Percentiles rank a stretch among this genome's conserved stretches.
Conservation (phyloP, 257 asterid genomes). For the Forsythia suspensa region DNA sequence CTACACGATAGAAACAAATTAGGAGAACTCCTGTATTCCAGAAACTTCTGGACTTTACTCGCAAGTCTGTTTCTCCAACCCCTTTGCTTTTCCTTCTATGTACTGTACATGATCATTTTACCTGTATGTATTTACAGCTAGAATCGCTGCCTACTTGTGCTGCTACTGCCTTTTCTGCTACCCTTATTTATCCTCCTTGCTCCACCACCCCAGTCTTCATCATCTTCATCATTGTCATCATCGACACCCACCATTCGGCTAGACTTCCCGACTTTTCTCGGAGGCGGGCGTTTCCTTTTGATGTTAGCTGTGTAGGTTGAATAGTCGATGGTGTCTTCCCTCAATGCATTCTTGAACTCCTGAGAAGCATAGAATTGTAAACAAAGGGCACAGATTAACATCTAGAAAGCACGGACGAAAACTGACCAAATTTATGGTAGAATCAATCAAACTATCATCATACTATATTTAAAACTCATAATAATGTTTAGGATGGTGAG, state of each 20-base stretch:
- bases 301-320: slow-evolving; percentile 63
- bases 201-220: slow-evolving; percentile 52
- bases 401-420: background rate
- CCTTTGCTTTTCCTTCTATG: slow-evolving; percentile 32
- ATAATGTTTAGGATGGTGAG: background rate
- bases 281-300: slow-evolving; percentile 57
- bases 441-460: background rate
- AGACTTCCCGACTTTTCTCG: slow-evolving; percentile 47
- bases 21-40: slow-evolving; percentile 5
- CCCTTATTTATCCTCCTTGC: slow-evolving; percentile 44
- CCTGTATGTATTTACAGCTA: slow-evolving; percentile 63
- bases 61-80: slow-evolving; percentile 7
- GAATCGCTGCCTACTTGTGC: slow-evolving; percentile 64
- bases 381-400: background rate
- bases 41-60: background rate
- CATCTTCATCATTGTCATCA: slow-evolving; percentile 34
- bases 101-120: slow-evolving; percentile 75
- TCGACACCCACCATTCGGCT: slow-evolving; percentile 28
- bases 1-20: background rate
- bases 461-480: background rate
- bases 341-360: slow-evolving; percentile 66
- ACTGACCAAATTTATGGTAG: background rate
- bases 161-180: slow-evolving; percentile 48
- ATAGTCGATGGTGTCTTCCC: slow-evolving; percentile 63
- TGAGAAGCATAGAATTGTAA: slow-evolving; percentile 17